Evolutionary conservation across 2,329 filamentous ascomycete species (phyloP), one percentile per base, ranked within the genome.

Genomic region (Pezicula carpinea): DNA sequence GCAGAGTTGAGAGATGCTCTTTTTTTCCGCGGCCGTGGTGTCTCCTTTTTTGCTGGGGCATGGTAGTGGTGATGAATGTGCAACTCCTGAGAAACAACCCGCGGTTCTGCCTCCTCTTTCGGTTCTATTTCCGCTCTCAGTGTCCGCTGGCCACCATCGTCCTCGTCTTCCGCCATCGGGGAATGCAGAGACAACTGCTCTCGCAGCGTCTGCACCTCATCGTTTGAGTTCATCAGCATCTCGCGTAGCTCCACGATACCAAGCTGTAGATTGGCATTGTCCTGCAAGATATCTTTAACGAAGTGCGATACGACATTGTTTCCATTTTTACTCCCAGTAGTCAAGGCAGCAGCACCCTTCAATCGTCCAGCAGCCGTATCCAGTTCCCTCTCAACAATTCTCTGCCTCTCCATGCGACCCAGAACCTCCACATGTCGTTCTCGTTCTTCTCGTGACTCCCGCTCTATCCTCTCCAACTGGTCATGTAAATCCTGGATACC

Each of bases 11-110:
- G 69, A 18, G 80, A 75, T 26, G 80, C 77, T 2, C 87, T 82
- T 70, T 84, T 86, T 69, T 89, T 95, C 69, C 82, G 88, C 7
- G 79, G 72, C 50, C 82, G 82, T 55, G 79, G 78, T 14, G 65
- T 61, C 48, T 87, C 82, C 17, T 77, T 72, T 63, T 82, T 83
- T 44, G 76, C 69, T 1, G 82, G 71, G 10, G 84, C 79, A 56
- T 96, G 90, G 62, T 96, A 96, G 63, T 97, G 92, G 59, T 97
- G 91, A 61, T 97, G 92, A 39, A 97, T 87, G 59, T 96, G 92
- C 13, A 96, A 71, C 59, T 93, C 88, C 59, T 88, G 85, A 0
- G 85, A 84, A 3, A 77, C 51, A 31, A 61, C 47, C 14, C 53
- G 60, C 21, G 63, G 61, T 43, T 62, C 52, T 47, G 54, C 36